A percentile compares a stretch with the other conserved stretches of the same genome.
These are phyloP conservation scores for Tuber calosporum DNA, from an alignment of 495 filamentous ascomycete species.

Conservation along the genomic window DNA sequence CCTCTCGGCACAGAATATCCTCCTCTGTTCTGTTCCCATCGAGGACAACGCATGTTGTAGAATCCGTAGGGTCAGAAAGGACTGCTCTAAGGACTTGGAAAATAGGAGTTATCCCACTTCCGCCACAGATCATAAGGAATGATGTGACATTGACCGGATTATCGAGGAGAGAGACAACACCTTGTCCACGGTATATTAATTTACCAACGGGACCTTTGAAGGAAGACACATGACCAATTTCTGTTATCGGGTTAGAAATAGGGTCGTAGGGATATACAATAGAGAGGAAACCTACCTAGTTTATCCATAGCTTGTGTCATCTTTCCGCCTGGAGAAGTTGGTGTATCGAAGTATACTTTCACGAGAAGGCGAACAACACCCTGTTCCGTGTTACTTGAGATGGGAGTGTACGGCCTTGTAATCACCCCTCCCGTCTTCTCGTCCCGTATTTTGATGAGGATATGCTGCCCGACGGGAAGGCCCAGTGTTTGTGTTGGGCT, in stretches of 20 bases:
- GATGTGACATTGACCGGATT: constrained; percentile 52
- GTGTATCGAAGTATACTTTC: constrained; percentile 73
- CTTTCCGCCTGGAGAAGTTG: constrained; percentile 57
- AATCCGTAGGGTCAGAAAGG: constrained; percentile 48
- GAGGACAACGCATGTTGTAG: constrained; percentile 55
- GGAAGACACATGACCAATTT: constrained; percentile 63
- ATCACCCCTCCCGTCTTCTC: constrained; percentile 61
- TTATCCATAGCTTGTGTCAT: constrained; percentile 79
- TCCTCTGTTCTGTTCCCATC: constrained; percentile 73
- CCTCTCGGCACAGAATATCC: constrained; percentile 76
- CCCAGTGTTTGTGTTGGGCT: constrained; percentile 64
- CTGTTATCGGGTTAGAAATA: constrained; percentile 16
- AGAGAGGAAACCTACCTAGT: constrained; percentile 44
- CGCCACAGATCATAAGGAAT: constrained; percentile 86
- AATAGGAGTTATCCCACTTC: constrained; percentile 85
- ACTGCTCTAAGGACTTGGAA: constrained; percentile 80
- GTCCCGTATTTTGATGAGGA: constrained; percentile 77
- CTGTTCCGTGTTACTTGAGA: constrained; percentile 56
- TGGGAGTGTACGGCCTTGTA: constrained; percentile 83
- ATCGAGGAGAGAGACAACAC: constrained; percentile 57
- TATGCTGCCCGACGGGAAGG: constrained; percentile 79
- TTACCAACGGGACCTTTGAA: constrained; percentile 90
- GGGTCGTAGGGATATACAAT: background rate
- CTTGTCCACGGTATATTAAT: constrained; percentile 70
- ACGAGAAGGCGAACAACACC: constrained; percentile 69